Conservation (phyloP, 495 filamentous ascomycete genomes). For the Oidiodendron maius region DNA sequence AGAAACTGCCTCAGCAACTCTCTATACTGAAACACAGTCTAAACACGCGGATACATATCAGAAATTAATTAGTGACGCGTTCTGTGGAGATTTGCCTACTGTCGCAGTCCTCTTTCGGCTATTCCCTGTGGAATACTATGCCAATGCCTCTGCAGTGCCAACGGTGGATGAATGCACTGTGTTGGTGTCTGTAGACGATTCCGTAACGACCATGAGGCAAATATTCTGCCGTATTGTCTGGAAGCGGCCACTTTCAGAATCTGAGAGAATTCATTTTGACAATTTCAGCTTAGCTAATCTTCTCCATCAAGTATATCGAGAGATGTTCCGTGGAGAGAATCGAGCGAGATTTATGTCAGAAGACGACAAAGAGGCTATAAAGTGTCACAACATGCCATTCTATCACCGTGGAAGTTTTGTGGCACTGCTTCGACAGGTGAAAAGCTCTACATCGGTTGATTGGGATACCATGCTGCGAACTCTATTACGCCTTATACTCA, state of each 20-base stretch:
- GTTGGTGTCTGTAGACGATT: background rate
- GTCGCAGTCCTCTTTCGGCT: conserved; percentile 42
- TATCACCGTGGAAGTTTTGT: conserved; percentile 39
- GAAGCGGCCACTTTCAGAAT: conserved; percentile 6
- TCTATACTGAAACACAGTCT: conserved; percentile 40
- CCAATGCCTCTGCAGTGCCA: conserved; percentile 34
- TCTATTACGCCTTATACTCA: conserved; percentile 6
- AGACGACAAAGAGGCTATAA: background rate
- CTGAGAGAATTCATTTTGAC: conserved; percentile 7
- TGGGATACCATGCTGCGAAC: conserved; percentile 23
- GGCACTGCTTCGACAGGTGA: conserved; percentile 26
- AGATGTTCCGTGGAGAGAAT: conserved; percentile 38
- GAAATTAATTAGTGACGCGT: conserved; percentile 17
- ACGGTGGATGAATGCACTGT: conserved; percentile 15
- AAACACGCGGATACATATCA: conserved; percentile 7
- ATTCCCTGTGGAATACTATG: conserved; percentile 42
- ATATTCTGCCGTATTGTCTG: too few relatives aligned
- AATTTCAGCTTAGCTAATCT: conserved; percentile 27
- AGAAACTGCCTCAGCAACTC: conserved; percentile 28
- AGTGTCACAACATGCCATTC: background rate
- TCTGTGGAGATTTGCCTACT: conserved; percentile 38
- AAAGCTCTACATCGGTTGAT: conserved; percentile 19
- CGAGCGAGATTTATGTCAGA: conserved; percentile 5
- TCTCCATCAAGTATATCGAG: conserved; percentile 30
- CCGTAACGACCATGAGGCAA: too few relatives aligned